Percentiles rank a stretch among this genome's conserved stretches.
Evolutionary conservation across 768 basidiomycete genomes (phyloP).

Genomic region (Lentinula guzmanii): DNA sequence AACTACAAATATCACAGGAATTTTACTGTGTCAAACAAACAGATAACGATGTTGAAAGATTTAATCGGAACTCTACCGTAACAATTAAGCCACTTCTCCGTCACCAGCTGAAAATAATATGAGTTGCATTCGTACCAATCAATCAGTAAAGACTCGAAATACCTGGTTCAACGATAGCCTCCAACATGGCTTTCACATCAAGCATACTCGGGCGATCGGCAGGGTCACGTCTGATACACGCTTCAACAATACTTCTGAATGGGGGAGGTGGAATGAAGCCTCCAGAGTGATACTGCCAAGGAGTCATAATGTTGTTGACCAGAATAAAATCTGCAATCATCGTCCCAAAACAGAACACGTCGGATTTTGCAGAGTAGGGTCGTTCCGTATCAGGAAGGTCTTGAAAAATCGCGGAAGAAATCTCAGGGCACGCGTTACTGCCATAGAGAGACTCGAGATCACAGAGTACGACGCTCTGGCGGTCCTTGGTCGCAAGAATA

Average conservation of each 20-base stretch:
- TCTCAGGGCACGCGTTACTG: constrained; percentile 7
- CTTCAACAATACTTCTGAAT: constrained; percentile 6
- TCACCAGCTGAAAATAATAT: no score
- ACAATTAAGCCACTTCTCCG: no score
- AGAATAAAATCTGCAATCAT: constrained; percentile 9
- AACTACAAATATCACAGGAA: no score
- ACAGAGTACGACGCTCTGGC: constrained; percentile 2
- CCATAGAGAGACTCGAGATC: constrained; percentile 10
- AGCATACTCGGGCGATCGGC: constrained; percentile 7
- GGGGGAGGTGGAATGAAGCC: constrained; percentile 11
- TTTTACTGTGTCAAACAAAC: no score
- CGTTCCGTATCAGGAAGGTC: neutral
- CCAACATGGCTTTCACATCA: constrained; percentile 8
- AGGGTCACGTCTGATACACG: constrained; percentile 1
- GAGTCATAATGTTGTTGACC: neutral
- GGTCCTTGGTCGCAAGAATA: constrained; percentile 1
- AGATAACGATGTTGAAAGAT: no score
- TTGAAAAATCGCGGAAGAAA: neutral
- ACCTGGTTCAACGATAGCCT: constrained; percentile 4
- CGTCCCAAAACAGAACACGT: constrained; percentile 10
- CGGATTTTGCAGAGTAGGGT: constrained; percentile 11
- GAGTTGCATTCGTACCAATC: no score
- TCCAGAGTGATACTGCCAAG: constrained; percentile 5
- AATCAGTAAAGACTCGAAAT: no score
- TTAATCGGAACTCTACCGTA: no score